phyloP scores from a whole-genome alignment of 257 asterid genomes.

The Scutellaria galericulata region DNA sequence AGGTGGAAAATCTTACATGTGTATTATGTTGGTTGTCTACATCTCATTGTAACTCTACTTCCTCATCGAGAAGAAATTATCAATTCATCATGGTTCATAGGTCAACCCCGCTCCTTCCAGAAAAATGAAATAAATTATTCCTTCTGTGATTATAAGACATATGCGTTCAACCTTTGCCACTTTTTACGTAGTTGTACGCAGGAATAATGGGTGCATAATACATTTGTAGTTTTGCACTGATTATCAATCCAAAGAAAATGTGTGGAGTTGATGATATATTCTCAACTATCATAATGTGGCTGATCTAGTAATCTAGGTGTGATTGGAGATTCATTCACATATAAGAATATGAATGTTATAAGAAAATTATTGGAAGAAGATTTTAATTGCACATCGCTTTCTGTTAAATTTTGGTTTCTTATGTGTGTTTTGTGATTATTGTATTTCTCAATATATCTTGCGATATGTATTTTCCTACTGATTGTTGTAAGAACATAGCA shows the following conservation, averaged over 20 bases:
- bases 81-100: neutral
- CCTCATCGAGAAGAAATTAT: neutral
- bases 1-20: neutral
- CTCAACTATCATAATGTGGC: constrained; percentile 1
- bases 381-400: neutral
- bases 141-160: neutral
- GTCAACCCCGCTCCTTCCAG: too few species aligned
- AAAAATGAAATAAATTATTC: too few species aligned
- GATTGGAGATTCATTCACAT: constrained; percentile 12
- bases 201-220: too few species aligned
- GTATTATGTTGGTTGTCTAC: neutral
- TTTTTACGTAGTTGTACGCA: neutral
- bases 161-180: neutral
- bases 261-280: neutral
- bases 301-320: neutral
- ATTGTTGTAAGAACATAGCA: neutral
- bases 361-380: constrained; percentile 9
- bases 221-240: too few species aligned
- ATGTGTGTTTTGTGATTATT: neutral
- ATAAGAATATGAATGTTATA: neutral
- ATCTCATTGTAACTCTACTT: neutral
- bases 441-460: neutral
- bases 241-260: neutral
- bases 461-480: neutral
- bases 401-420: neutral